Base-by-base conservation (phyloP, 305 asterid genomes). In the Solanum hybrid region DNA sequence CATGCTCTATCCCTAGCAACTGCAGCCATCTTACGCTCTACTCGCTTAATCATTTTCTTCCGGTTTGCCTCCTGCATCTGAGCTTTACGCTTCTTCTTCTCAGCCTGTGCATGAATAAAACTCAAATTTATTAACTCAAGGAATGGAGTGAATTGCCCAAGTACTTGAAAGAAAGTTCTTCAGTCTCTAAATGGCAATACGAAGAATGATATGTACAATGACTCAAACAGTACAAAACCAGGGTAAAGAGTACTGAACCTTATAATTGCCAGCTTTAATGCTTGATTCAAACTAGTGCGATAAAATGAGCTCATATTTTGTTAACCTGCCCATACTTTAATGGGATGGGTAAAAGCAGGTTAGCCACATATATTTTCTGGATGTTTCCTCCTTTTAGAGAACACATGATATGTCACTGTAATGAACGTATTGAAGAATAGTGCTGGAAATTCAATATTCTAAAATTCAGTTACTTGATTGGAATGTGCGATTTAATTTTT, bases 1-100 rank as follows among this genome's bases (percentile, higher is more conserved):
- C 99, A 97, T 27, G 97, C 99, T 90, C 96, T 96, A 14, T 97
- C 98, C 90, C 99, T 94, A 82, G 99, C 98, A 90, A 96, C 98
- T 5, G 98, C 95, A 92, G 99, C 99, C 99, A 97, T 96, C 93
- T 96, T 96, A n/a, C 98, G 92, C 89, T 96, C 99, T 34, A 96
- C 97, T 93, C 96, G 92, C 80, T 95, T 92, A 89, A 90, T 92
- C 16, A 92, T 42, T 86, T 97, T 97, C 91, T 95, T 96, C 95
- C 92, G 90, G 37, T 93, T 93, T 8, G 99, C 99, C 94, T 95
- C 99, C 89, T 95, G 98, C 91, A 95, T 20, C 91, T 93, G 91
- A 90, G 94, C 96, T 91, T 91, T 96, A 40, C 98, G 98, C 90
- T 95, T 97, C 96, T 94, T 95, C 86, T 94, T 95, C 64, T 97